phyloP scores from a whole-genome alignment of 2,329 filamentous ascomycete genomes.

The Bipolaris zeicola region DNA sequence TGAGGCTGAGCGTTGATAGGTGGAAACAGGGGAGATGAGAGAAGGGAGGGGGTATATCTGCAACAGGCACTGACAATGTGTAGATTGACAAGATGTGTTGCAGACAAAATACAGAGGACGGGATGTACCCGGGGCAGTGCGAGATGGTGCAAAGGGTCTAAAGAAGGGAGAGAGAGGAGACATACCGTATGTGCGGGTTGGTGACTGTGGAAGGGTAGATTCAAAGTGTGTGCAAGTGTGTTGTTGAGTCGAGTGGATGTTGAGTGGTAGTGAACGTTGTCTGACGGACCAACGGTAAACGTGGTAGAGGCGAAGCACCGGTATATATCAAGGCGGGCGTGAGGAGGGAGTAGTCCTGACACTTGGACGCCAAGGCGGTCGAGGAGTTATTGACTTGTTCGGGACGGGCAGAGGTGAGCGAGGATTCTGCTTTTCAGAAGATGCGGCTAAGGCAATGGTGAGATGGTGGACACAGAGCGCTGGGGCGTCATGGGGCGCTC shows the following conservation, averaged over 20 bases:
- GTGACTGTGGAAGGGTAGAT: neutral
- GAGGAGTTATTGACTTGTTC: slow-evolving; percentile 43
- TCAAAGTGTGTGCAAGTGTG: neutral
- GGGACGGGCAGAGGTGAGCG: slow-evolving; percentile 40
- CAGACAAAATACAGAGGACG: neutral
- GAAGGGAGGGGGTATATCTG: too few species aligned
- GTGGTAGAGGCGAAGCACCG: slow-evolving; percentile 33
- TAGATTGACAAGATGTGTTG: neutral
- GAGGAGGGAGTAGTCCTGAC: slow-evolving; percentile 31
- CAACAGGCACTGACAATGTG: too few species aligned
- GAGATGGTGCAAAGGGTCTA: slow-evolving; percentile 1
- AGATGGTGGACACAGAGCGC: slow-evolving; percentile 38
- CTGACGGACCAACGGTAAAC: slow-evolving; percentile 35
- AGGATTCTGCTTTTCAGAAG: slow-evolving; percentile 45
- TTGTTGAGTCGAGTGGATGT: slow-evolving; percentile 16
- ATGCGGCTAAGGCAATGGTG: slow-evolving; percentile 45
- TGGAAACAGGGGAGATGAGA: too few species aligned
- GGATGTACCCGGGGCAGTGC: neutral
- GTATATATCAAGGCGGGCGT: slow-evolving; percentile 44
- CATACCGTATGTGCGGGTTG: neutral
- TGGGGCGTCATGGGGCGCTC: slow-evolving; percentile 46
- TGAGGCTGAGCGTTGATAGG: neutral
- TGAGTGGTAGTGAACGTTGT: slow-evolving; percentile 22
- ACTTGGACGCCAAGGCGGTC: slow-evolving; percentile 39
- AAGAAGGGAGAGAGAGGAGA: neutral